Percentiles rank a stretch among this genome's conserved stretches.
Evolutionary conservation across 2,329 filamentous ascomycete genomes (phyloP).

Genomic region (Hymenoscyphus occultus): DNA sequence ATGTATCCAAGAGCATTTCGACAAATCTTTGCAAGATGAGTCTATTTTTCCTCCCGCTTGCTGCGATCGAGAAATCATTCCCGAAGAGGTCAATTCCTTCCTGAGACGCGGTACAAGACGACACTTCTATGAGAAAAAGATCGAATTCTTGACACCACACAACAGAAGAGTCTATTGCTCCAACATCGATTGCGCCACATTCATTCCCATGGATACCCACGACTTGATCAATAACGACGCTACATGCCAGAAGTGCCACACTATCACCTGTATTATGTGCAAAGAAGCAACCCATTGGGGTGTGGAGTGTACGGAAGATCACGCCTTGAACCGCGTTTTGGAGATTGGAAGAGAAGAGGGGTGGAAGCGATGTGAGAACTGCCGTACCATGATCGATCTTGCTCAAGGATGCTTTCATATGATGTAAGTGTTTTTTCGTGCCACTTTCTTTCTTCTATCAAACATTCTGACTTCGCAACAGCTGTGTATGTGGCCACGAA

Average conservation of each 20-base stretch:
- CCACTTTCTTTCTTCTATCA: neutral
- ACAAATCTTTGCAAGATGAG: neutral
- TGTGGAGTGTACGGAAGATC: slow-evolving; percentile 48
- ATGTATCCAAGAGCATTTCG: neutral
- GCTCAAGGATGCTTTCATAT: slow-evolving; percentile 55
- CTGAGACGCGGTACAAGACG: neutral
- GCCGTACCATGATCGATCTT: slow-evolving; percentile 48
- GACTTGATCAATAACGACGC: slow-evolving; percentile 36
- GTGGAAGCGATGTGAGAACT: slow-evolving; percentile 52
- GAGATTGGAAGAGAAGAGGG: slow-evolving; percentile 41
- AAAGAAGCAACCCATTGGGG: slow-evolving; percentile 44
- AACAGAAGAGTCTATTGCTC: neutral
- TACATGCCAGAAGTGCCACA: slow-evolving; percentile 43
- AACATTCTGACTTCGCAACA: neutral
- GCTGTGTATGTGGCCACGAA: neutral
- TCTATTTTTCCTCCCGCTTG: neutral
- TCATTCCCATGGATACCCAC: neutral
- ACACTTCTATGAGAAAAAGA: neutral
- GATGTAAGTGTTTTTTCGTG: slow-evolving; percentile 42
- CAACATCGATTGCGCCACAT: neutral
- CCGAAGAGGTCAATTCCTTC: neutral
- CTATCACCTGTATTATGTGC: slow-evolving; percentile 50
- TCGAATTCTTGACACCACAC: neutral
- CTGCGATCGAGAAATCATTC: neutral
- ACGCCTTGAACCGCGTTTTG: slow-evolving; percentile 40